phyloP scores from a whole-genome alignment of 768 basidiomycete genomes.

The Tulasnella calospora region DNA sequence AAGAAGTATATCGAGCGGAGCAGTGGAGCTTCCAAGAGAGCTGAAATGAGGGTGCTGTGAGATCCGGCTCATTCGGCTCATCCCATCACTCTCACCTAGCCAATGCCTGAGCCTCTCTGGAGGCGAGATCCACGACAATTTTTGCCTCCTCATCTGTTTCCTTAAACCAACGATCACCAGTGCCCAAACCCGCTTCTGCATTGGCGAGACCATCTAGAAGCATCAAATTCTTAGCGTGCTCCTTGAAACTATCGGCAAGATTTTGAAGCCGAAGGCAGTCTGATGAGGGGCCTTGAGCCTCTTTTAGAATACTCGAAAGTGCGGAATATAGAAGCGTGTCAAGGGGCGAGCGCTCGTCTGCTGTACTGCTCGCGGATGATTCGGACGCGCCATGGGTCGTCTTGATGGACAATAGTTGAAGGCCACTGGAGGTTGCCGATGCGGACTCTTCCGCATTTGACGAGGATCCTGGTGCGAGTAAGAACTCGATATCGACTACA shows the following conservation, averaged over 20 bases:
- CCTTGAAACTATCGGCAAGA: conserved; percentile 47
- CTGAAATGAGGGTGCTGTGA: neutral
- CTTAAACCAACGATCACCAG: conserved; percentile 61
- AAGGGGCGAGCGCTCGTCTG: conserved; percentile 37
- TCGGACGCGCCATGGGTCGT: conserved; percentile 62
- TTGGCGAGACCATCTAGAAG: conserved; percentile 64
- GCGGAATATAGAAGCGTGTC: conserved; percentile 58
- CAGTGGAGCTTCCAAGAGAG: conserved; percentile 31
- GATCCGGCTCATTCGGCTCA: conserved; percentile 17
- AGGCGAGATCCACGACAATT: conserved; percentile 48
- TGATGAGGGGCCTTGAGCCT: conserved; percentile 56
- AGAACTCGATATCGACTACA: conserved; percentile 69
- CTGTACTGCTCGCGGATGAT: conserved; percentile 33
- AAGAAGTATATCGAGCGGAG: conserved; percentile 69
- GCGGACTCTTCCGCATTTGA: conserved; percentile 35
- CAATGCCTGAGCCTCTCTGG: conserved; percentile 49
- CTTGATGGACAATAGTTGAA: conserved; percentile 56
- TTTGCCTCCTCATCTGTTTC: conserved; percentile 55
- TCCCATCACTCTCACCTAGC: conserved; percentile 46
- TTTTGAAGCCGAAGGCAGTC: conserved; percentile 51
- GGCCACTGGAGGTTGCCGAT: conserved; percentile 1
- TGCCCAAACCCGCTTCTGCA: conserved; percentile 54
- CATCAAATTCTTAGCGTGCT: conserved; percentile 64
- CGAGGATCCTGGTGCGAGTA: conserved; percentile 38
- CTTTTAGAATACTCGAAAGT: conserved; percentile 54